A percentile compares a stretch with the other conserved stretches of the same genome.
phyloP scores from a whole-genome alignment of 257 asterid species.

The Nicotiana tabacum region DNA sequence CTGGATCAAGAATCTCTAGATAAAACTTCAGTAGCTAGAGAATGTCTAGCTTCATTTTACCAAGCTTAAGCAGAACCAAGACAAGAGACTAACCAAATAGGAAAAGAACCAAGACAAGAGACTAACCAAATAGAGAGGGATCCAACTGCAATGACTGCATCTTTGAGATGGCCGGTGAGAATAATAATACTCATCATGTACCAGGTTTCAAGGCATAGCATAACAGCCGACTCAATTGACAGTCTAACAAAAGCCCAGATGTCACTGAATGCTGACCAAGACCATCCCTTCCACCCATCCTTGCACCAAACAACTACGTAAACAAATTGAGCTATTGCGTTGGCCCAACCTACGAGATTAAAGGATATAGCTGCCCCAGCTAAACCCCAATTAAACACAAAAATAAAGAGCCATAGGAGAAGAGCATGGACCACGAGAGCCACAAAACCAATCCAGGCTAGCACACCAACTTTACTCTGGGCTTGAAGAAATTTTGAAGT shows the following conservation, averaged over 20 bases:
- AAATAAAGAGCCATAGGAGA: constrained; percentile 56
- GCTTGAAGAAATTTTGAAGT: constrained; percentile 76
- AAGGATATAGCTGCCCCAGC: constrained; percentile 63
- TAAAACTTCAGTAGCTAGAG: not conserved
- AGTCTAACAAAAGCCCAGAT: constrained; percentile 76
- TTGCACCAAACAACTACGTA: constrained; percentile 73
- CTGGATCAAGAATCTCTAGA: not conserved
- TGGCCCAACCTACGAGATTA: constrained; percentile 49
- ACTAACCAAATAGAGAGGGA: constrained; percentile 79
- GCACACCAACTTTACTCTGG: constrained; percentile 72
- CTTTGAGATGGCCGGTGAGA: constrained; percentile 63
- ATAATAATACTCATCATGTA: constrained; percentile 73
- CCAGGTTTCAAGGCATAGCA: constrained; percentile 88
- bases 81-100: constrained; percentile 54
- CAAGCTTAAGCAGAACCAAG: not conserved
- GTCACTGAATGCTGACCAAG: constrained; percentile 53
- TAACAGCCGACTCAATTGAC: constrained; percentile 82
- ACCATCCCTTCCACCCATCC: constrained; percentile 89
- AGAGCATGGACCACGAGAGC: constrained; percentile 37
- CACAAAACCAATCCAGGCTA: constrained; percentile 53
- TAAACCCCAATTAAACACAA: constrained; percentile 51
- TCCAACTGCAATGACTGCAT: constrained; percentile 72
- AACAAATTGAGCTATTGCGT: constrained; percentile 48
- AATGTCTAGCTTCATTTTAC: not conserved
- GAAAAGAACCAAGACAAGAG: not conserved